phyloP scores from a whole-genome alignment of 2,329 filamentous ascomycete species.

The Zarea fungicola region DNA sequence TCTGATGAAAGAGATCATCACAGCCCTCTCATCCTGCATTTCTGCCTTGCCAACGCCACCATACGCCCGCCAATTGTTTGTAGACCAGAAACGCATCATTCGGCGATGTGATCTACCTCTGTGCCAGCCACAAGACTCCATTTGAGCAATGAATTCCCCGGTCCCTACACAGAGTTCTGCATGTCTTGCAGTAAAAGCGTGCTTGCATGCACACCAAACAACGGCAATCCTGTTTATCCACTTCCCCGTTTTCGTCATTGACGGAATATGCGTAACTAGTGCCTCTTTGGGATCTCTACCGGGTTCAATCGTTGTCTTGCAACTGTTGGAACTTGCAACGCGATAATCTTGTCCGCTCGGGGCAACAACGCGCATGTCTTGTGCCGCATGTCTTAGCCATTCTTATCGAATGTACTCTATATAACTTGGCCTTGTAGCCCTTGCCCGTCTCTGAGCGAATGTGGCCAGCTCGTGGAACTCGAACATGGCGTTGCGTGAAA shows the following conservation, averaged over 20 bases:
- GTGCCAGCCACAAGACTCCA: background rate
- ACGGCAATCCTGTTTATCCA: no score
- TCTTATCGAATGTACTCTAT: background rate
- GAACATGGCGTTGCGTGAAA: conserved; percentile 8
- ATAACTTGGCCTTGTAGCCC: background rate
- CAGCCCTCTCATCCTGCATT: background rate
- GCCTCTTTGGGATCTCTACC: no score
- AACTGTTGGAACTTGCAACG: no score
- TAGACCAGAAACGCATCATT: background rate
- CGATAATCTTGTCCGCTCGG: background rate
- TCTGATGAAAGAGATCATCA: no score
- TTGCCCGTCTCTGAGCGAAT: no score
- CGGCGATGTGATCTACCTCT: background rate
- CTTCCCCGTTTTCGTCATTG: no score
- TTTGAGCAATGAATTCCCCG: background rate
- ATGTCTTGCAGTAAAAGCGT: conserved; percentile 6
- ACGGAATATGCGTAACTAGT: no score
- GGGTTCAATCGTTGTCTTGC: no score
- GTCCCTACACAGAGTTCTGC: background rate
- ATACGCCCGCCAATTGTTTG: background rate
- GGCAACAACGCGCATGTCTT: background rate
- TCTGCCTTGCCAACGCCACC: background rate
- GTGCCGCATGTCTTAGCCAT: no score
- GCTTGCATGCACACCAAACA: no score
- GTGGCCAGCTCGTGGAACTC: conserved; percentile 9